Percentiles rank a stretch among this genome's conserved stretches.
Evolutionary conservation across 2,329 filamentous ascomycete genomes (phyloP).

Genomic region (Epichloe baconii): DNA sequence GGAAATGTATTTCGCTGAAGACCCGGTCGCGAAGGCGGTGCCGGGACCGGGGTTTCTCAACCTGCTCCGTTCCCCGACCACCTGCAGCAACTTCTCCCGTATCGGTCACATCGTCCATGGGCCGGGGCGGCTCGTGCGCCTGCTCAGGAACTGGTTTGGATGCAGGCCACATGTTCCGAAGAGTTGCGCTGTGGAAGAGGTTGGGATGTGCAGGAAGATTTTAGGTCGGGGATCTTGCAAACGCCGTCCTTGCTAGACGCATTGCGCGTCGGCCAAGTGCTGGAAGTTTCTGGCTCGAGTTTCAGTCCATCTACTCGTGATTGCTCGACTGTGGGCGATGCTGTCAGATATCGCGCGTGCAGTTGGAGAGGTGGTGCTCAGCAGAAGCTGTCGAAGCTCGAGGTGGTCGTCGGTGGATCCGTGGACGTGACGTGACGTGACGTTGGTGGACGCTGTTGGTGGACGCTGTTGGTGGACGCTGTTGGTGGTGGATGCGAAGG

Average conservation of each 20-base stretch:
- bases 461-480: background rate
- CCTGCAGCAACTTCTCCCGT: constrained; percentile 22
- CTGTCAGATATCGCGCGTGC: constrained; percentile 1
- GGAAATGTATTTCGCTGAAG: constrained; percentile 15
- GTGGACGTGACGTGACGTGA: background rate
- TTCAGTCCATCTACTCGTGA: background rate
- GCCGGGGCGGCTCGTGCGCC: constrained; percentile 4
- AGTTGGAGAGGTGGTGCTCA: background rate
- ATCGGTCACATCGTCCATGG: constrained; percentile 27
- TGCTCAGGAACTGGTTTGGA: background rate
- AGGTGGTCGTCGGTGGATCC: background rate
- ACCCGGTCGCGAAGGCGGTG: constrained; percentile 9
- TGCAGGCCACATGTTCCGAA: constrained; percentile 25
- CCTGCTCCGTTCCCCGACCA: constrained; percentile 21
- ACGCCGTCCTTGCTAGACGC: constrained; percentile 4
- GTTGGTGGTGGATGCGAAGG: background rate
- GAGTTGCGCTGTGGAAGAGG: background rate
- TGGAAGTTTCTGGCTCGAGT: background rate
- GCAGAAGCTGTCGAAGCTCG: background rate
- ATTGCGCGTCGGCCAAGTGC: constrained; percentile 7
- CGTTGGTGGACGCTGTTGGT: background rate
- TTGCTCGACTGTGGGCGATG: background rate
- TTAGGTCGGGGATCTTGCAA: constrained; percentile 1
- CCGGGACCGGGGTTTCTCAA: constrained; percentile 18
- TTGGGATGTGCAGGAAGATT: background rate